These are phyloP conservation scores for Arxiozyma heterogenica DNA, from an alignment of 1,139 yeast species.

Conservation along the genomic window DNA sequence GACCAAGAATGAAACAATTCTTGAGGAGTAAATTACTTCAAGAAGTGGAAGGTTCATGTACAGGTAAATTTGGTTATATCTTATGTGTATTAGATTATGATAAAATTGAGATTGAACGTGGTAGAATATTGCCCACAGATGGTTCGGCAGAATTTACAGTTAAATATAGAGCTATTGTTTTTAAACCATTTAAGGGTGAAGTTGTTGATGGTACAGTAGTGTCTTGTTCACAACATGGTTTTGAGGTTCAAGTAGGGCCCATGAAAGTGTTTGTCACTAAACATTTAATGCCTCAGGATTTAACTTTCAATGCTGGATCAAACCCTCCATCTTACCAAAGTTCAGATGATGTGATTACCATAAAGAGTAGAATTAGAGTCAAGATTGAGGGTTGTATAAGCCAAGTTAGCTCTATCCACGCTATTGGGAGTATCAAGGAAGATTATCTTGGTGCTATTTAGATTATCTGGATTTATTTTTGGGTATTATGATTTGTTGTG, in stretches of 20 bases:
- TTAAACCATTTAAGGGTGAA: slow-evolving; percentile 98
- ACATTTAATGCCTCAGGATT: slow-evolving; percentile 88
- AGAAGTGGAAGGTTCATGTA: slow-evolving; percentile 97
- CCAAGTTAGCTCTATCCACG: slow-evolving; percentile 93
- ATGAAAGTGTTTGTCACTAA: slow-evolving; percentile 89
- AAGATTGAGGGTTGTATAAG: slow-evolving; percentile 96
- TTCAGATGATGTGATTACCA: slow-evolving; percentile 89
- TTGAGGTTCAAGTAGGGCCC: slow-evolving; percentile 97
- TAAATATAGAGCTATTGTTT: slow-evolving; percentile 90
- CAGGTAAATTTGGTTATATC: slow-evolving; percentile 97
- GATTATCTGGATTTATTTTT: not conserved
- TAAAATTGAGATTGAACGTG: slow-evolving; percentile 92
- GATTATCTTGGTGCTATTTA: slow-evolving; percentile 83
- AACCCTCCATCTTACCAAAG: slow-evolving; percentile 98
- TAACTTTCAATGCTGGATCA: slow-evolving; percentile 90
- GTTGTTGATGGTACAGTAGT: slow-evolving; percentile 96
- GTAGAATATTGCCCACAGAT: slow-evolving; percentile 76
- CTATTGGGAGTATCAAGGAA: slow-evolving; percentile 95
- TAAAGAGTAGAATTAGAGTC: slow-evolving; percentile 86
- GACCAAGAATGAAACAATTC: slow-evolving; percentile 95
- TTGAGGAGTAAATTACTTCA: slow-evolving; percentile 80
- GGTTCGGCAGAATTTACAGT: slow-evolving; percentile 98
- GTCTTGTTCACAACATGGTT: slow-evolving; percentile 91
- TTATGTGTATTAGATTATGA: slow-evolving; percentile 92
- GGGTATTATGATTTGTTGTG: not conserved